Evolutionary conservation across 352 stramenopile genomes (phyloP), one percentile per base, ranked within the genome.

Genomic region (Phytophthora brassicae): DNA sequence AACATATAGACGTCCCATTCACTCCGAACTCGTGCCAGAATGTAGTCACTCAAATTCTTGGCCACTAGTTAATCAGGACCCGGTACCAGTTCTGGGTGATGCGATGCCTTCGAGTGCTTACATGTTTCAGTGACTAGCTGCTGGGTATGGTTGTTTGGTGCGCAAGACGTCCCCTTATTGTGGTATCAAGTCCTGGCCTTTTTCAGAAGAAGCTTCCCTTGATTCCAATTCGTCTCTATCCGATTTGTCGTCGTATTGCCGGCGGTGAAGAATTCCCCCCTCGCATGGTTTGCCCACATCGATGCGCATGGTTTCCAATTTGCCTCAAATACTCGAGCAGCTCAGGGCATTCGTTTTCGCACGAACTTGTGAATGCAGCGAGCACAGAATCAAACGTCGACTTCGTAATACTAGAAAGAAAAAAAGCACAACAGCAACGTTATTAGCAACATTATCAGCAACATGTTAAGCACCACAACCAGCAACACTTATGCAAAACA

Each of bases 191-290:
- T 19, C 45, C 22, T 11, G 62, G 26, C 2, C 24, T 53, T 50
- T 6, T 43, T 22, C 6, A 61, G 9, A 4, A 70, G 47, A 16
- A 60, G n/a, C 43, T 70, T 70, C 0, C 64, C 24, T 31, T 70
- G 55, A 17, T 66, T 60, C 55, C 55, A 66, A 17, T 70, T 70
- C 13, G 49, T 33, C 17, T 66, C 62, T n/a, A 70, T 65, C 2
- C 55, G 33, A 41, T 70, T 70, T 14, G 63, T 60, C 8, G 56
- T 66, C 3, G 51, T 63, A 20, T 60, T 63, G 17, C 56, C 56
- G 0, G 42, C 63, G 6, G 56, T 51, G 28, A 66, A 66, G 45
- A 38, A 66, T 6, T 29, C 36, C 0, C 49, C 42, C 17, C 56
- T 45, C 17, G 36, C 44, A 48, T 60, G 47, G 23, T 61, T 60